Percentiles rank a stretch among this genome's conserved stretches.
These are phyloP conservation scores for Phanerodontia chrysosporium DNA, from an alignment of 768 basidiomycete genomes.

Conservation along the genomic window DNA sequence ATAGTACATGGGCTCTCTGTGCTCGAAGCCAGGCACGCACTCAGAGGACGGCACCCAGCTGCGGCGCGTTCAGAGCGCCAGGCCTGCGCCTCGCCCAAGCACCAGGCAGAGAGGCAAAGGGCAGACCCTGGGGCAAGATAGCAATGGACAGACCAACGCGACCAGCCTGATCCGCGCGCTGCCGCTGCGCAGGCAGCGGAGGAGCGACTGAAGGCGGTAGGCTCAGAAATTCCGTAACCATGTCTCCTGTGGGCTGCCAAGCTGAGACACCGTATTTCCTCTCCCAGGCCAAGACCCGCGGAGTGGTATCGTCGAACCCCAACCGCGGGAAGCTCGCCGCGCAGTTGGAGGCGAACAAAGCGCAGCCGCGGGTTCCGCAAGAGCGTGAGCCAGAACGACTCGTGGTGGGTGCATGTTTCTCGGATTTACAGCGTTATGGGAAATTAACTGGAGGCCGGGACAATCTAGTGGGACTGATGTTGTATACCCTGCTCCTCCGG, in stretches of 20 bases:
- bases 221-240: conserved; percentile 4
- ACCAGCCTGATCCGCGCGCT: conserved; percentile 22
- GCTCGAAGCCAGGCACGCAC: conserved; percentile 30
- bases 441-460: conserved; percentile 16
- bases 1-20: conserved; percentile 30
- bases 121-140: conserved; percentile 7
- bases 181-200: conserved; percentile 36
- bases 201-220: conserved; percentile 28
- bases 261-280: not conserved
- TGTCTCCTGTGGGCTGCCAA: not conserved
- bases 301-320: conserved; percentile 40
- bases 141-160: not conserved
- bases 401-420: conserved; percentile 37
- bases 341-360: conserved; percentile 37
- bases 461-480: conserved; percentile 40
- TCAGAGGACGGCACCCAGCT: conserved; percentile 26
- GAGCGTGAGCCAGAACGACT: conserved; percentile 36
- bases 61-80: conserved; percentile 11
- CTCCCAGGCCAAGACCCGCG: conserved; percentile 37
- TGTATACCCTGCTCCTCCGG: not conserved
- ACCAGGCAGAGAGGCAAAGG: not conserved
- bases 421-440: conserved; percentile 1
- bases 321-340: conserved; percentile 41
- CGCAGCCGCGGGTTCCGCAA: conserved; percentile 33
- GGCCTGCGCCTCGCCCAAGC: conserved; percentile 3